phyloP scores from a whole-genome alignment of 768 basidiomycete species.

The Mycena crocata region DNA sequence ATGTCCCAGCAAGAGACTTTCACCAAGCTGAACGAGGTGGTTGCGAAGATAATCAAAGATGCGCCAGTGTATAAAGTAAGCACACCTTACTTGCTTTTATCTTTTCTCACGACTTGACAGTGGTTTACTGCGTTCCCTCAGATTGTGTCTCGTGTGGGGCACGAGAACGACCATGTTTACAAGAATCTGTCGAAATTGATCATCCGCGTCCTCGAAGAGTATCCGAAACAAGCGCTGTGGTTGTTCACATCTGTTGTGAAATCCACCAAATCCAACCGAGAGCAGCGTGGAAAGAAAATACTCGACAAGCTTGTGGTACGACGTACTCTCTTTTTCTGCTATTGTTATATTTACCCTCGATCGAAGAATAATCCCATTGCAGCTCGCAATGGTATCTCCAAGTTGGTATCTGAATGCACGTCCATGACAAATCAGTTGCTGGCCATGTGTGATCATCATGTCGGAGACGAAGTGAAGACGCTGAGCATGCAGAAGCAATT shows the following conservation, averaged over 20 bases:
- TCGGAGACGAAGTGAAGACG: constrained; percentile 50
- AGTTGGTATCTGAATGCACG: constrained; percentile 64
- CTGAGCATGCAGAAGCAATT: constrained; percentile 68
- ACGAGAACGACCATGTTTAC: constrained; percentile 72
- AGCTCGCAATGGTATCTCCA: constrained; percentile 53
- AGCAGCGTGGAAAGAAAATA: constrained; percentile 68
- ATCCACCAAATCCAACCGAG: constrained; percentile 76
- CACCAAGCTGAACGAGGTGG: constrained; percentile 65
- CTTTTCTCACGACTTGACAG: constrained; percentile 51
- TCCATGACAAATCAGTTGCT: constrained; percentile 80
- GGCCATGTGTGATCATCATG: constrained; percentile 67
- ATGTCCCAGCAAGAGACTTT: constrained; percentile 53
- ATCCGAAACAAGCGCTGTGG: constrained; percentile 95
- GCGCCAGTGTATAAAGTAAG: constrained; percentile 86
- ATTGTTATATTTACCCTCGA: background rate
- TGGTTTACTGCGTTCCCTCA: constrained; percentile 98
- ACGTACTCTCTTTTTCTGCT: background rate
- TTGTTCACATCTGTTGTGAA: constrained; percentile 89
- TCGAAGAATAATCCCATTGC: constrained; percentile 63
- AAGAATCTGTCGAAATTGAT: constrained; percentile 74
- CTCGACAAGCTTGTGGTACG: constrained; percentile 58
- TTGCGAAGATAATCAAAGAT: constrained; percentile 65
- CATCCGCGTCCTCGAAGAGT: constrained; percentile 75
- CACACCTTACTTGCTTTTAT: background rate
- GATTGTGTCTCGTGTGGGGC: constrained; percentile 93